Base-by-base conservation (phyloP, 805 yeast species). In the Candida tibetensis region DNA sequence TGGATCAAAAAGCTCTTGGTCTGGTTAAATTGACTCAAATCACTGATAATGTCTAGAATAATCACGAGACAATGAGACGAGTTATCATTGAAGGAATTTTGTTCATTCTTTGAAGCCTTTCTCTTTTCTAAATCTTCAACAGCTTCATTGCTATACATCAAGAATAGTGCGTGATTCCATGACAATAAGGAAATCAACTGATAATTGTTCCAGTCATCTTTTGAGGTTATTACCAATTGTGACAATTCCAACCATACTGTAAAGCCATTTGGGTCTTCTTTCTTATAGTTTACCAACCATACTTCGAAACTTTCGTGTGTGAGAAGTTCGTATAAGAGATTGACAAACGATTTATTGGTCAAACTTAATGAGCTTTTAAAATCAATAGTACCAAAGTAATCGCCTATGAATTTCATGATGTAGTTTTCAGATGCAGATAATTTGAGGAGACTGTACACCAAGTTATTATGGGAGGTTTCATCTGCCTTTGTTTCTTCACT, bases 41-140 rank as follows among this genome's bases (percentile, higher is more conserved):
- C 69, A 4, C 74, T 51, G 4, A 76, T 45, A 18, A 70, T 60
- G 44, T 76, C 79, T 7, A 74, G 48, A 1, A 56, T 39, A 3
- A 61, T 49, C 12, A 62, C 45, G 7, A 53, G 8, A 12, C 32
- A 7, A 15, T 30, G 10, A 9, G 25, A 7, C 7, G 25, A 17
- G 4, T 30, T 6, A 17, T 30, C 32, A 7, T n/a, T 18, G 14
- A 17, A 21, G 28, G 39, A 10, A n/a, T n/a, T n/a, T n/a, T n/a
- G n/a, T n/a, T n/a, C n/a, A n/a, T n/a, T n/a, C n/a, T n/a, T n/a
- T n/a, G n/a, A n/a, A n/a, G n/a, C n/a, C n/a, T n/a, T n/a, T n/a
- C n/a, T n/a, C 7, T 39, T 21, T 28, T 27, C 39, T 10, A 38
- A 21, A 6, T 30, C 37, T n/a, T 32, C 28, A 8, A 39, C 17